Conservation (phyloP, 768 basidiomycete genomes). For the Artomyces pyxidatus region DNA sequence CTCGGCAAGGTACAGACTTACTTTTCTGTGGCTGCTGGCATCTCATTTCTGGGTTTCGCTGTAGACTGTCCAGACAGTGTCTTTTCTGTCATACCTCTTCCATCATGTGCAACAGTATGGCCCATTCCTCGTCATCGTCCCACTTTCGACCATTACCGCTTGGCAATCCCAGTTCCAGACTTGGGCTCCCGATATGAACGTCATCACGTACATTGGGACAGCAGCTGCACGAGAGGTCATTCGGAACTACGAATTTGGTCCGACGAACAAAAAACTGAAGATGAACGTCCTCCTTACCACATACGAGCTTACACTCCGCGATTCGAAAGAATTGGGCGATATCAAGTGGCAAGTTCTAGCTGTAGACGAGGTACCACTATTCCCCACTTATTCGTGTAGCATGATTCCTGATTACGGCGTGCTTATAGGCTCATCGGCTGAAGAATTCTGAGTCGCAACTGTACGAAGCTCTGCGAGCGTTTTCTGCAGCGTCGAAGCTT, state of each 20-base stretch:
- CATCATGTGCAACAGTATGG: conserved; percentile 90
- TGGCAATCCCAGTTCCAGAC: conserved; percentile 93
- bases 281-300: conserved; percentile 98
- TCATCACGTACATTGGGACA: conserved; percentile 93
- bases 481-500: conserved; percentile 84
- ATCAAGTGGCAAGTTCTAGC: conserved; percentile 97
- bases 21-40: neutral
- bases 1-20: conserved; percentile 84
- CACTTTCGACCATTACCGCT: conserved; percentile 94
- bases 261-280: conserved; percentile 81
- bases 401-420: conserved; percentile 1
- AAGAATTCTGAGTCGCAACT: conserved; percentile 98
- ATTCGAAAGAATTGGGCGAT: conserved; percentile 77
- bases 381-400: no score
- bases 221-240: conserved; percentile 85
- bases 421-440: conserved; percentile 78
- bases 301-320: conserved; percentile 91
- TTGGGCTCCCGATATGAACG: conserved; percentile 96
- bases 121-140: conserved; percentile 96
- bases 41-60: conserved; percentile 5
- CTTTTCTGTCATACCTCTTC: conserved; percentile 92
- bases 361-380: conserved; percentile 83
- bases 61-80: conserved; percentile 91
- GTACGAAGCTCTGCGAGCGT: conserved; percentile 88
- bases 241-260: conserved; percentile 85